phyloP scores from a whole-genome alignment of 140 eudicot species.

The Senecio squalidus region DNA sequence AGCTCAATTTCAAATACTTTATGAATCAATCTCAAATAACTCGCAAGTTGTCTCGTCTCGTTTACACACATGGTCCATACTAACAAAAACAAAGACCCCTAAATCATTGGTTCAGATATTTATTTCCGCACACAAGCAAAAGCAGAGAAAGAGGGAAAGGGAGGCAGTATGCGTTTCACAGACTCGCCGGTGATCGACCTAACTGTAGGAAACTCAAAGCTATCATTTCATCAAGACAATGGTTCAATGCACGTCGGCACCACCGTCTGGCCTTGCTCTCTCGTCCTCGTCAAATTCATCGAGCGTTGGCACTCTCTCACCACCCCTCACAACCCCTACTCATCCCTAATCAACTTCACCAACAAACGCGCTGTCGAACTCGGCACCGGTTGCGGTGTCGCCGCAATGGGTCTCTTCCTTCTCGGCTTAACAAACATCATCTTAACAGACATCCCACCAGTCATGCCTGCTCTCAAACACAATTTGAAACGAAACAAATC shows the following conservation, averaged over 20 bases:
- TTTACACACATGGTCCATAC: no score
- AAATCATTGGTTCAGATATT: no score
- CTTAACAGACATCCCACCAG: constrained; percentile 83
- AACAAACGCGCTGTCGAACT: constrained; percentile 75
- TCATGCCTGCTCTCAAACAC: constrained; percentile 86
- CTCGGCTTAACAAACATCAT: constrained; percentile 70
- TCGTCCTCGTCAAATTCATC: constrained; percentile 90
- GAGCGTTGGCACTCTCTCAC: constrained; percentile 66
- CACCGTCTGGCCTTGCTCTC: constrained; percentile 92
- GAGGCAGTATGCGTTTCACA: constrained; percentile 65
- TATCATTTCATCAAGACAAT: constrained; percentile 83
- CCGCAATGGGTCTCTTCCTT: constrained; percentile 74
- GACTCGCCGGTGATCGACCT: constrained; percentile 86
- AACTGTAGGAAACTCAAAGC: constrained; percentile 38
- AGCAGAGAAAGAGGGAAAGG: neutral
- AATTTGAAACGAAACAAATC: constrained; percentile 74
- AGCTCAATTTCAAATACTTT: no score
- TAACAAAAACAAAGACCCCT: no score
- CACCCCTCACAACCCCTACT: constrained; percentile 48
- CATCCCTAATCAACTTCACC: constrained; percentile 54
- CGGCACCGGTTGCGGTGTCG: constrained; percentile 93
- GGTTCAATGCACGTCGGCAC: constrained; percentile 97
- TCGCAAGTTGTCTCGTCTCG: no score
- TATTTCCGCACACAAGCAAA: neutral
- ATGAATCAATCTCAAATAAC: no score